Evolutionary conservation across 1,139 yeast species (phyloP).

Genomic region (Candida smagusa): DNA sequence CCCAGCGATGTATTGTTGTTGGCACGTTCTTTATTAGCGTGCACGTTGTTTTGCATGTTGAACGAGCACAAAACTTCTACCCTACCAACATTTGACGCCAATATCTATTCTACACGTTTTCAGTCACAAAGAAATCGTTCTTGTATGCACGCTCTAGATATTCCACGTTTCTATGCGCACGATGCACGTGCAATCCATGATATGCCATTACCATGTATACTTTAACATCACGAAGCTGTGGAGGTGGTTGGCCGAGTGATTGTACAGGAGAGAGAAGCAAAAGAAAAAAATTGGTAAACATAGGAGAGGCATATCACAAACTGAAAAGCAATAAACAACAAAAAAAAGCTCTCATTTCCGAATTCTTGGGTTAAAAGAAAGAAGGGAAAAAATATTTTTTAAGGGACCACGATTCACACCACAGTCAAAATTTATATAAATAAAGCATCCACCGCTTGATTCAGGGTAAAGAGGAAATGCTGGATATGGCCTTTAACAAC

Average conservation of each 20-base stretch:
- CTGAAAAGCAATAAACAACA: not conserved
- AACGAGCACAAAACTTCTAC: not conserved
- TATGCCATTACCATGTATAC: too few relatives aligned
- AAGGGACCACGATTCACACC: not conserved
- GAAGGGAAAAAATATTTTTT: not conserved
- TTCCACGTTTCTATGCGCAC: too few relatives aligned
- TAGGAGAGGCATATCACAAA: not conserved
- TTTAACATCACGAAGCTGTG: too few relatives aligned
- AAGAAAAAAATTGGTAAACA: too few relatives aligned
- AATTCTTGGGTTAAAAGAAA: not conserved
- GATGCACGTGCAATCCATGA: too few relatives aligned
- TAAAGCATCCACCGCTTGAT: not conserved
- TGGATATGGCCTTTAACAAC: slow-evolving; percentile 57
- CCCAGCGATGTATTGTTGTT: too few relatives aligned
- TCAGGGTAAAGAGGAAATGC: slow-evolving; percentile 15
- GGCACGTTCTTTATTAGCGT: not conserved
- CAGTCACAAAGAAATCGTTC: too few relatives aligned
- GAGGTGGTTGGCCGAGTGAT: too few relatives aligned
- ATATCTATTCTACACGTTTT: not conserved
- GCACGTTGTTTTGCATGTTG: not conserved
- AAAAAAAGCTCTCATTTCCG: slow-evolving; percentile 2
- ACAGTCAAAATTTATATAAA: not conserved
- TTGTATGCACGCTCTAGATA: too few relatives aligned
- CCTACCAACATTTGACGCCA: not conserved
- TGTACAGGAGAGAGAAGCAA: too few relatives aligned